Evolutionary conservation across 805 yeast genomes (phyloP).

Genomic region (Scheffersomyces lignosus): DNA sequence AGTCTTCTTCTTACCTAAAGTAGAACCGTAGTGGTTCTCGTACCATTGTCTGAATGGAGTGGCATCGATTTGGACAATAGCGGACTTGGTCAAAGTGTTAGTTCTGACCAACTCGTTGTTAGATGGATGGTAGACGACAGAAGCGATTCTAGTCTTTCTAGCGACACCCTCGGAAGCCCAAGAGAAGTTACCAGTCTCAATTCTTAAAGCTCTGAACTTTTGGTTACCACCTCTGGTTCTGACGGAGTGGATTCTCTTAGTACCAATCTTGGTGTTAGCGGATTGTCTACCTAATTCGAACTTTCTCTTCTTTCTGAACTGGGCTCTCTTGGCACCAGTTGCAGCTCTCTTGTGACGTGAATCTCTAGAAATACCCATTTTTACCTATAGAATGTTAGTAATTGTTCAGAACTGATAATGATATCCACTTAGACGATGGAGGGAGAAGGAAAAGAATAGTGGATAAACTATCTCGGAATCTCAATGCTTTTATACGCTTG

Average conservation of each 20-base stretch:
- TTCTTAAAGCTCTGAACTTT: conserved; percentile 99
- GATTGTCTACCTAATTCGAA: conserved; percentile 99
- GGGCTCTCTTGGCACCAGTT: conserved; percentile 99
- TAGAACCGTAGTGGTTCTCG: conserved; percentile 96
- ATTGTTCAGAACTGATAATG: background rate
- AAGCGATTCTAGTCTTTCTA: conserved; percentile 98
- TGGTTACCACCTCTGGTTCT: conserved; percentile 99
- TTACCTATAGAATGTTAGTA: conserved; percentile 28
- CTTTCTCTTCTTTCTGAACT: conserved; percentile 99
- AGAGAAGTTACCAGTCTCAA: conserved; percentile 98
- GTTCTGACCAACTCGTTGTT: conserved; percentile 99
- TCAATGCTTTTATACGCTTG: too few relatives aligned
- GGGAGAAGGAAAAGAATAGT: too few relatives aligned
- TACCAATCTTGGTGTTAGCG: conserved; percentile 98
- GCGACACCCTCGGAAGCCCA: conserved; percentile 99
- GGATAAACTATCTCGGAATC: too few relatives aligned
- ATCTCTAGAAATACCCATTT: conserved; percentile 99
- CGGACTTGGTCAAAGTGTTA: conserved; percentile 98
- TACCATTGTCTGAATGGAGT: conserved; percentile 99
- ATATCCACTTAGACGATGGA: too few relatives aligned
- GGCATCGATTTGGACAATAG: conserved; percentile 99
- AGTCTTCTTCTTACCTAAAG: conserved; percentile 82
- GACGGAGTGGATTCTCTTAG: conserved; percentile 98
- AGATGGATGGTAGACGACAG: conserved; percentile 99
- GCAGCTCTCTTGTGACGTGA: conserved; percentile 99